phyloP scores from a whole-genome alignment of 768 basidiomycete genomes.

The Mycena haematopus region DNA sequence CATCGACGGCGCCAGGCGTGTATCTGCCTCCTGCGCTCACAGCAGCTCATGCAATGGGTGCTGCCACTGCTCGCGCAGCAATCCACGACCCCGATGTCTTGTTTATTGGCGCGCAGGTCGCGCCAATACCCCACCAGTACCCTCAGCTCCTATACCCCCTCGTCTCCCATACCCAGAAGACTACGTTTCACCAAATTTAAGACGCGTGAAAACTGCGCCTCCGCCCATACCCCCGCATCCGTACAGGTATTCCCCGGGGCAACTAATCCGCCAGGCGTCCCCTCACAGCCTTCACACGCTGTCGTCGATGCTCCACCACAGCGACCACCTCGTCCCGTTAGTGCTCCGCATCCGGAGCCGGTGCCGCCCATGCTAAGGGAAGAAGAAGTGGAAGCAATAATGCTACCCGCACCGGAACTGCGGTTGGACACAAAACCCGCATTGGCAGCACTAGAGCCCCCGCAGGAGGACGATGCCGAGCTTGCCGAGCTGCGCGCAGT shows the following conservation, averaged over 20 bases:
- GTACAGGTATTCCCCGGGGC: background rate
- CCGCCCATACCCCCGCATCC: constrained; percentile 35
- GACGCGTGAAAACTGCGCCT: constrained; percentile 31
- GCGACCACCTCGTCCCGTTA: constrained; percentile 27
- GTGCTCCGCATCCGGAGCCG: constrained; percentile 23
- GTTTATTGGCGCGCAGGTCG: constrained; percentile 36
- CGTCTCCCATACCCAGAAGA: constrained; percentile 30
- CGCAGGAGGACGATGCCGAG: constrained; percentile 45
- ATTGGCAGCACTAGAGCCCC: background rate
- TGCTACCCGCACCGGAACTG: background rate
- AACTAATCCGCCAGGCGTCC: constrained; percentile 34
- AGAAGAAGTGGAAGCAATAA: background rate
- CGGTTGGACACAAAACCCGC: background rate
- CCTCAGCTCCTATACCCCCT: constrained; percentile 37
- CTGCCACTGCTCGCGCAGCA: constrained; percentile 23
- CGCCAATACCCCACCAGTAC: constrained; percentile 38
- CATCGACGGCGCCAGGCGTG: constrained; percentile 32
- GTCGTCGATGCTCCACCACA: constrained; percentile 12
- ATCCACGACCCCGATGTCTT: constrained; percentile 35
- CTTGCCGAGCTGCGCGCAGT: constrained; percentile 46
- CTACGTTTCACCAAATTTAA: constrained; percentile 23
- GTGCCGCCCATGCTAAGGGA: background rate
- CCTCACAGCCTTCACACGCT: constrained; percentile 43
- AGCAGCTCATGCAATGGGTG: constrained; percentile 33
- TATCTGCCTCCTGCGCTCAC: constrained; percentile 28